Percentiles rank a stretch among this genome's conserved stretches.
Evolutionary conservation across 768 basidiomycete species (phyloP).

Genomic region (Lyophyllum decastes): DNA sequence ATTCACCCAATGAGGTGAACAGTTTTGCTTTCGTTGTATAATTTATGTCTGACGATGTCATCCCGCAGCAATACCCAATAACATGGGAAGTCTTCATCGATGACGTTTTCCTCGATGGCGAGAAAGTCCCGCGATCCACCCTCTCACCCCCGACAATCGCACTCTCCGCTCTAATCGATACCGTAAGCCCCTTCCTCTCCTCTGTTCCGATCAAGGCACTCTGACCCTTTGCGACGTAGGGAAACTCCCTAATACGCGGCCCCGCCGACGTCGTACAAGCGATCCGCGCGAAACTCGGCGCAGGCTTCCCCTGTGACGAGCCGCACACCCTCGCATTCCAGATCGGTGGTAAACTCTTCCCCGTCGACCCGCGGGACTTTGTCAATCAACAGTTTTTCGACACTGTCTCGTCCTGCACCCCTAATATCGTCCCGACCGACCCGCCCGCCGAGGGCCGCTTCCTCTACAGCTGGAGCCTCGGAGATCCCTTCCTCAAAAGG

Average conservation of each 20-base stretch:
- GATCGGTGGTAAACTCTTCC: conserved; percentile 69
- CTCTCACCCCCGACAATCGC: conserved; percentile 48
- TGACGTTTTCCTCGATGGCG: conserved; percentile 70
- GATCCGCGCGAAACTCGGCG: conserved; percentile 45
- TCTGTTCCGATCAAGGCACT: not conserved
- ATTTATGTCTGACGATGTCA: conserved; percentile 7
- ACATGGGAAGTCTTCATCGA: conserved; percentile 76
- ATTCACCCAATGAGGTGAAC: conserved; percentile 60
- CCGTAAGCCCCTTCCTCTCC: conserved; percentile 41
- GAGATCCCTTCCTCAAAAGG: conserved; percentile 77
- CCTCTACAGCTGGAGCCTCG: conserved; percentile 77
- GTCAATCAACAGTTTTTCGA: conserved; percentile 40
- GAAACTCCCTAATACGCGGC: conserved; percentile 77
- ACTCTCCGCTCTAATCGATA: conserved; percentile 71
- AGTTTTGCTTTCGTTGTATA: not conserved
- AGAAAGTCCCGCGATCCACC: conserved; percentile 56
- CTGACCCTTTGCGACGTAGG: conserved; percentile 39
- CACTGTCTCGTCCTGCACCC: conserved; percentile 43
- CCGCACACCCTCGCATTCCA: conserved; percentile 67
- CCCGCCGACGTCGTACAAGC: conserved; percentile 61
- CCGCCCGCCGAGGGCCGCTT: conserved; percentile 58
- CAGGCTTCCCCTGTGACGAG: conserved; percentile 53
- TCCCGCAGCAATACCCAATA: conserved; percentile 57
- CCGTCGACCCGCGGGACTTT: conserved; percentile 78
- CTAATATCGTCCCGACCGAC: conserved; percentile 65